These are phyloP conservation scores for Sherardia arvensis DNA, from an alignment of 257 asterid genomes.

Conservation along the genomic window DNA sequence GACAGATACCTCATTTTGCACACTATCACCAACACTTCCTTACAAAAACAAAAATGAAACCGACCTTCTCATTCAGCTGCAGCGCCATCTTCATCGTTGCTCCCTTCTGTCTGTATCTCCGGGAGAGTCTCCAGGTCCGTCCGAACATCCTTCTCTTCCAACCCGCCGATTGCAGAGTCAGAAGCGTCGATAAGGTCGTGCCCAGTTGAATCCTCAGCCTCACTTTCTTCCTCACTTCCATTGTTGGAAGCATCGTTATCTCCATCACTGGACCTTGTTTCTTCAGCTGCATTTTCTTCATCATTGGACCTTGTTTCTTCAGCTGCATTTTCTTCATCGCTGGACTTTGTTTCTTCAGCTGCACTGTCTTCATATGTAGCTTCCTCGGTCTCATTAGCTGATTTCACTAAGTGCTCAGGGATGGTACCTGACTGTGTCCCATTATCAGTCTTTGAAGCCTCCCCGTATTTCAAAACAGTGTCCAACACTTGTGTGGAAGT, in stretches of 20 bases:
- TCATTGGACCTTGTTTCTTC: slow-evolving; percentile 27
- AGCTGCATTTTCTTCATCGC: slow-evolving; percentile 19
- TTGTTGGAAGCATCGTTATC: slow-evolving; percentile 24
- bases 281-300: slow-evolving; percentile 21
- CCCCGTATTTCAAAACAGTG: slow-evolving; percentile 16
- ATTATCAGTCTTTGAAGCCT: slow-evolving; percentile 20
- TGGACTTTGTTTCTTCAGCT: slow-evolving; percentile 23
- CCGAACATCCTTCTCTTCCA: slow-evolving; percentile 45
- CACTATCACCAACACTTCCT: not conserved
- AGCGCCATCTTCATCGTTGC: slow-evolving; percentile 48
- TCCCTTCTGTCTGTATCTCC: slow-evolving; percentile 52
- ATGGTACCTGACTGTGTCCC: slow-evolving; percentile 15
- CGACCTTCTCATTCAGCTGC: slow-evolving; percentile 48
- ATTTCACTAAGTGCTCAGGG: slow-evolving; percentile 18
- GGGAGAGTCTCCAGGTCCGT: slow-evolving; percentile 61
- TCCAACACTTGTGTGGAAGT: slow-evolving; percentile 19
- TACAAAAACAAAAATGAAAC: slow-evolving; percentile 7
- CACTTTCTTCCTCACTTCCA: slow-evolving; percentile 22
- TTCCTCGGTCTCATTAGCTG: slow-evolving; percentile 19
- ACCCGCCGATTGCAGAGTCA: slow-evolving; percentile 37
- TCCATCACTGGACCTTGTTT: slow-evolving; percentile 16
- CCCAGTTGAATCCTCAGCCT: slow-evolving; percentile 33
- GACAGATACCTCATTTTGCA: not conserved
- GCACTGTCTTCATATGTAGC: slow-evolving; percentile 13
- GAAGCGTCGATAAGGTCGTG: slow-evolving; percentile 50